Evolutionary conservation across 2,329 filamentous ascomycete genomes (phyloP).

Genomic region (Penicillium sp.): DNA sequence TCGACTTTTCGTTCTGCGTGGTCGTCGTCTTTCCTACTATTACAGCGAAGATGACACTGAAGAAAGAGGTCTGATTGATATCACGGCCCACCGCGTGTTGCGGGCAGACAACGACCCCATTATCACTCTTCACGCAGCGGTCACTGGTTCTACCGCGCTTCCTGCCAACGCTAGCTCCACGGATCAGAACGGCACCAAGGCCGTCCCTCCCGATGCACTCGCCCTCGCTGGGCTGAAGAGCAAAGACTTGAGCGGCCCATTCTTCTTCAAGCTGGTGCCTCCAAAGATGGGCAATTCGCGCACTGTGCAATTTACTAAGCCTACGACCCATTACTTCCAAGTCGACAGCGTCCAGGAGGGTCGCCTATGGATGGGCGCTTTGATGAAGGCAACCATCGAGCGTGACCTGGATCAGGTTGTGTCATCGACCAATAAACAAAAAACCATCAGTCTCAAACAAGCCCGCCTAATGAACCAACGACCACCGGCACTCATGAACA

Average conservation of each 20-base stretch:
- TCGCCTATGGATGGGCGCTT: conserved; percentile 93
- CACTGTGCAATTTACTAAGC: conserved; percentile 96
- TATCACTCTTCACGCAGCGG: conserved; percentile 84
- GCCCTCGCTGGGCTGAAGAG: conserved; percentile 31
- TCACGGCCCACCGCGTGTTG: conserved; percentile 94
- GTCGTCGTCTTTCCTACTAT: conserved; percentile 89
- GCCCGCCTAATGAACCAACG: conserved; percentile 84
- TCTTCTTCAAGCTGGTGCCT: conserved; percentile 97
- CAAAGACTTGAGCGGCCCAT: conserved; percentile 66
- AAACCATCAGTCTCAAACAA: conserved; percentile 90
- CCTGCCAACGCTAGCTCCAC: conserved; percentile 43
- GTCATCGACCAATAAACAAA: conserved; percentile 92
- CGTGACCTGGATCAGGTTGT: conserved; percentile 76
- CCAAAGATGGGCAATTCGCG: conserved; percentile 83
- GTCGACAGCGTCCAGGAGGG: conserved; percentile 87
- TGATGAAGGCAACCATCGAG: conserved; percentile 99
- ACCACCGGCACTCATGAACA: conserved; percentile 80
- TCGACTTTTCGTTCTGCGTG: conserved; percentile 90
- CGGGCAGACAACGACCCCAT: conserved; percentile 89
- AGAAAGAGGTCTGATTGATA: conserved; percentile 95
- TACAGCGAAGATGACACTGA: conserved; percentile 90
- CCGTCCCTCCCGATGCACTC: conserved; percentile 31
- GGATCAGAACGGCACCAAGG: conserved; percentile 37
- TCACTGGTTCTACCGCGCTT: conserved; percentile 79
- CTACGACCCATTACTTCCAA: conserved; percentile 95